A percentile compares a stretch with the other conserved stretches of the same genome.
Conservation (phyloP, 768 basidiomycete species). For the Leccinellum rugosiceps region DNA sequence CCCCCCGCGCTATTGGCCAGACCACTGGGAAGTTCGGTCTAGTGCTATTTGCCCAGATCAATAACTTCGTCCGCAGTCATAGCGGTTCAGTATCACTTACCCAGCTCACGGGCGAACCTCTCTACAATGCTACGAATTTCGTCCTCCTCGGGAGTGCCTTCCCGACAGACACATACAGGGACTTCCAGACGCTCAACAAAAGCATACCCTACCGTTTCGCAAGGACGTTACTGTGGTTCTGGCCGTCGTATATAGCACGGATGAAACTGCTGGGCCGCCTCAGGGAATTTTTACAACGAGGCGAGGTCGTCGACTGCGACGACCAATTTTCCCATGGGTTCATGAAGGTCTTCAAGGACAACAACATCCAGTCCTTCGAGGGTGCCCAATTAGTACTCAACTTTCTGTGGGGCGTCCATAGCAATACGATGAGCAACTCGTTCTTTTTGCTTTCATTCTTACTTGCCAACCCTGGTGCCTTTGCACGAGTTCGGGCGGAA, state of each 20-base stretch:
- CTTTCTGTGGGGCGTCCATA: constrained; percentile 23
- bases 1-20: constrained; percentile 9
- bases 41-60: constrained; percentile 11
- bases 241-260: constrained; percentile 16
- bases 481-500: constrained; percentile 45
- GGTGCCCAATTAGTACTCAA: constrained; percentile 18
- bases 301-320: constrained; percentile 1
- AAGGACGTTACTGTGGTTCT: constrained; percentile 9
- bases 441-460: constrained; percentile 28
- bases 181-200: constrained; percentile 17
- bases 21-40: constrained; percentile 12
- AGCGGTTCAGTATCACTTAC: constrained; percentile 10
- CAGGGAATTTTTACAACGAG: constrained; percentile 11
- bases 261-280: constrained; percentile 9
- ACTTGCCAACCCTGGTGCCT: constrained; percentile 40
- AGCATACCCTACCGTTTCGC: constrained; percentile 19
- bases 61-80: not conserved
- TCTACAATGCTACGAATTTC: constrained; percentile 18
- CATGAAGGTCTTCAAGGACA: constrained; percentile 15
- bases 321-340: constrained; percentile 10
- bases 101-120: constrained; percentile 14
- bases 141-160: constrained; percentile 19
- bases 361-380: constrained; percentile 15
- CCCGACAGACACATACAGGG: constrained; percentile 17
- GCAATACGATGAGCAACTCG: constrained; percentile 19